Evolutionary conservation across 2,329 filamentous ascomycete genomes (phyloP), one percentile per base, ranked within the genome.

Genomic region (Chrysosporium queenslandicum): DNA sequence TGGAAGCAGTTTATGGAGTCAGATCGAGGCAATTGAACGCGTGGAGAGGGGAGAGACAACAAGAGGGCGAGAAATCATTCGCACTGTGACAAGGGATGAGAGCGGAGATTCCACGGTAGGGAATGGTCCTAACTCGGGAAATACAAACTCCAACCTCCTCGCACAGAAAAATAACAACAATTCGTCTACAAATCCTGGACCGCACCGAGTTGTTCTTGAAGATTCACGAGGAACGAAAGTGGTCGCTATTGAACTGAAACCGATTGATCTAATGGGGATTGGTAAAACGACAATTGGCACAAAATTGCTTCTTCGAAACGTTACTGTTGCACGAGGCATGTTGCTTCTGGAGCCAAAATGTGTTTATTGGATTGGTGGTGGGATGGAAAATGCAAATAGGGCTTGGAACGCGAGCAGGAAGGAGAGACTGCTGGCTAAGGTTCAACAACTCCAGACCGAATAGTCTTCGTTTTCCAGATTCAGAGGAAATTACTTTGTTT

Each of bases 161-260:
- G 21, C 39, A 11, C 27, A 27, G 14, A 49, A 53, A 46, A 46
- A n/a, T 1, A 27, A 32, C 27, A 37, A 11, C 21, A 46, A 50
- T 3, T 53, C 52, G 29, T 49, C 55, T 21, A 57, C 51, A 32
- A 57, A 54, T 43, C 63, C 58, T 52, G 79, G 85, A 0, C 84
- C 87, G 21, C 89, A 94, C 71, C 85, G 87, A 53, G 68, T 97
- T 25, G 75, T 92, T 0, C 63, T 98, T 53, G 87, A 97, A 66
- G 92, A 98, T 70, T 79, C 79, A 42, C 77, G 71, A 7, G 89
- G 87, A 0, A 77, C 74, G 11, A 82, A 79, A 58, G 73, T 85
- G 0, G 87, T 82, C 60, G 90, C 76, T 0, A 71, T 95, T 46
- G 89, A 97, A 68, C 65, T 94, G 47, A 74, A 71, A 56, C 73